Conservation (phyloP, 257 asterid genomes). For the Ajuga chamaepitys region DNA sequence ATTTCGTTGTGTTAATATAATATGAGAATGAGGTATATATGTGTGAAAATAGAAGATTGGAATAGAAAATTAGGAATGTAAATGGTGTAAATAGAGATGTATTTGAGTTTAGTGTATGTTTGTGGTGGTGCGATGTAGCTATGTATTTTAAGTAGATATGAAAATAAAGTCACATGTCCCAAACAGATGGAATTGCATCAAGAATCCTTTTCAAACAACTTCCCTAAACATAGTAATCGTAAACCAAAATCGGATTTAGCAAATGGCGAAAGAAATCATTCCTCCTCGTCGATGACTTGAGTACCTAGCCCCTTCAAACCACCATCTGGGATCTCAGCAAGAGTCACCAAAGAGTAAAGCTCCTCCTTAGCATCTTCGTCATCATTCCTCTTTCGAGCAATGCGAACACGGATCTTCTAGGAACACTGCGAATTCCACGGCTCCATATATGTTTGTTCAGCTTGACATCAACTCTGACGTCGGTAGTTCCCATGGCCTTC, state of each 20-base stretch:
- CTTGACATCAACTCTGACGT: conserved; percentile 46
- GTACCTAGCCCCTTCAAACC: conserved; percentile 47
- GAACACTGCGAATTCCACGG: conserved; percentile 47
- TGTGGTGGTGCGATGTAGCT: too few species aligned
- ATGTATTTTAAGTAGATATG: background rate
- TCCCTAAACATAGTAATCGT: background rate
- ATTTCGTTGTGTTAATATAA: too few species aligned
- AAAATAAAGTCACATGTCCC: background rate
- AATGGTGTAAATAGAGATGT: too few species aligned
- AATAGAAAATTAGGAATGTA: too few species aligned
- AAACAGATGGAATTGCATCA: background rate
- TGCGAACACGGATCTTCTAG: conserved; percentile 43
- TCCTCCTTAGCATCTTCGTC: conserved; percentile 57
- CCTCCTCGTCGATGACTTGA: conserved; percentile 36
- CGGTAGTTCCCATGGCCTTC: conserved; percentile 50
- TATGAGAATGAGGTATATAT: too few species aligned
- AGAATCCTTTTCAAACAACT: background rate
- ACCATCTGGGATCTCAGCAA: conserved; percentile 33
- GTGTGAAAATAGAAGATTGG: too few species aligned
- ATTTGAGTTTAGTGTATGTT: too few species aligned
- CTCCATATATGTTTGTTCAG: conserved; percentile 48
- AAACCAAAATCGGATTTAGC: conserved; percentile 19
- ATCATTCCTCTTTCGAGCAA: conserved; percentile 47
- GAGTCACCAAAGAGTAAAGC: conserved; percentile 49
- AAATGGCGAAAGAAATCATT: conserved; percentile 12